Evolutionary conservation across 495 filamentous ascomycete genomes (phyloP), one percentile per base, ranked within the genome.

Genomic region (Penicillium desertorum): DNA sequence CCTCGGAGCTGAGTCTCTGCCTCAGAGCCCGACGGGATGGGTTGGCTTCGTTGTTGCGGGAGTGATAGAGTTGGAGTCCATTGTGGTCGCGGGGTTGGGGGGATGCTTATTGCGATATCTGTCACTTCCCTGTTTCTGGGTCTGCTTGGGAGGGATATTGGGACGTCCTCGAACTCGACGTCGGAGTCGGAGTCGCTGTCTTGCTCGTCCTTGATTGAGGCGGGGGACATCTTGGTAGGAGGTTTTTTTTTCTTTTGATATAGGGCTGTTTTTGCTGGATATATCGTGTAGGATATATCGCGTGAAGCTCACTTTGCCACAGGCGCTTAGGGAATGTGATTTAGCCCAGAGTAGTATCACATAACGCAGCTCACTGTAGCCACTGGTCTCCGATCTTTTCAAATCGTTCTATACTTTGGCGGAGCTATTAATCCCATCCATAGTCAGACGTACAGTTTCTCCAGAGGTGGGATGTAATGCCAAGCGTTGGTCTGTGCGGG

Each of bases 11-110:
- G 64, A 12, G 84, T 85, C 69, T 96, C 92, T 67, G 92, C 94
- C 8, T 73, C 68, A 0, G 88, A 88, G 2, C 92, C 92, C 0
- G 88, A 72, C 29, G 78, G 80, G 7, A 95, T 73, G 0, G 90
- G 85, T 19, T 80, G 78, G 22, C 75, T 68, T 54, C 90, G 56
- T 30, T 69, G 66, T 2, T 17, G 51, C 10, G 66, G 64, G 5
- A 69, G 58, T 34, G 22, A 53, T 0, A 64, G 51, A 7, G 51
- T n/a, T 22, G 66, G 61, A 0, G 12, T 57, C 63, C 63, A 69
- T 36, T 32, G 30, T 23, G 29, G 54, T 19, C 14, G 43, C 17
- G 41, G 22, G 19, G 48, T 11, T 22, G 22, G 4, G 11, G 30
- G 51, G 22, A 27, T 12, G 2, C 1, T 20, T 39, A 55, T 47